Percentiles rank a stretch among this genome's conserved stretches.
Conservation (phyloP, 225 moss, liverwort and hornwort species). For the Anthoceros angustus region DNA sequence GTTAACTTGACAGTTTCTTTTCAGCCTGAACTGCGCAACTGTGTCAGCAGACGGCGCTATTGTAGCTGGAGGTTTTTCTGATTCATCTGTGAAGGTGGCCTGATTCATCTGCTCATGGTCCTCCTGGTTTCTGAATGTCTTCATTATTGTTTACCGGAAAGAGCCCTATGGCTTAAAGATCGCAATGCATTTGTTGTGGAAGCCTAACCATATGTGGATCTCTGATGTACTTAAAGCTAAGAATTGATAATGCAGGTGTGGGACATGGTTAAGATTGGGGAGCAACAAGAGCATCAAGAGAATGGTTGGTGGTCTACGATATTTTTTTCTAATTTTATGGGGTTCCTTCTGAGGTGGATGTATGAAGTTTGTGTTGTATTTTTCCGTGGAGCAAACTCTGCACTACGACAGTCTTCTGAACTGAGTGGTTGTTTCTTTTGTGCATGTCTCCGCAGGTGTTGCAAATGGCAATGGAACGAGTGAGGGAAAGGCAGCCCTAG, state of each 20-base stretch:
- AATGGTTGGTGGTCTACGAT: conserved; percentile 14
- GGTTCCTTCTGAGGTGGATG: background rate
- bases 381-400: no score
- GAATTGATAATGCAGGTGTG: conserved; percentile 31
- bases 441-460: conserved; percentile 15
- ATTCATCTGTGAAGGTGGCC: conserved; percentile 78
- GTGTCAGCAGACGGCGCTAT: conserved; percentile 82
- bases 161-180: no score
- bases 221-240: background rate
- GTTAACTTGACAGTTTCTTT: background rate
- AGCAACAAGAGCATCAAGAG: conserved; percentile 26
- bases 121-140: background rate
- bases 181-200: no score
- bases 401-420: no score
- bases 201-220: no score
- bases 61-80: conserved; percentile 93
- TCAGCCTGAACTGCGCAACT: conserved; percentile 70
- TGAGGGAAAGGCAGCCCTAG: conserved; percentile 29
- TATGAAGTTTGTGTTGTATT: background rate
- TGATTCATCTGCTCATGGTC: background rate
- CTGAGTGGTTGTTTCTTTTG: background rate
- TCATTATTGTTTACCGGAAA: background rate
- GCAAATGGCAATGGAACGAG: conserved; percentile 41
- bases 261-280: conserved; percentile 88
- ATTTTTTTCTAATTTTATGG: background rate